These are phyloP conservation scores for Dionaea muscipula DNA, from an alignment of 179 eudicot species.

Conservation along the genomic window DNA sequence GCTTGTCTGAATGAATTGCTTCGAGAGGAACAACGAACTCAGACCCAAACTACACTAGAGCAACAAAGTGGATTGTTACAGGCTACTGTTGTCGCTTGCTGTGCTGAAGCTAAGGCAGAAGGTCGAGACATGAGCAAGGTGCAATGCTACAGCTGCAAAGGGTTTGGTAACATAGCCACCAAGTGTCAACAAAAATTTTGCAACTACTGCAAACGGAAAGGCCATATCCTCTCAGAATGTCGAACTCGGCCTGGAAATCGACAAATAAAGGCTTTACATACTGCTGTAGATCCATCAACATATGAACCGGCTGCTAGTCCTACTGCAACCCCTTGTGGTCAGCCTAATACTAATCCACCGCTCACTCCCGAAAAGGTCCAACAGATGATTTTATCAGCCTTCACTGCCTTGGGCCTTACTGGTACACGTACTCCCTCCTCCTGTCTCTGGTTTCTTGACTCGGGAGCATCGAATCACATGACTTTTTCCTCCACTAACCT, in stretches of 20 bases:
- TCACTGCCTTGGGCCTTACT: neutral
- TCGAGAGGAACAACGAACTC: no score
- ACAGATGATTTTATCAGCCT: no score
- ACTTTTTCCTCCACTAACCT: neutral
- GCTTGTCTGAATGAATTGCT: neutral
- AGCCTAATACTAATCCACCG: no score
- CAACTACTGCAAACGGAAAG: neutral
- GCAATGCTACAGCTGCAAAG: neutral
- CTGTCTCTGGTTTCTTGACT: constrained; percentile 2
- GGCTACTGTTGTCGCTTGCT: no score
- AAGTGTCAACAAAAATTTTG: no score
- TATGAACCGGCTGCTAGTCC: no score
- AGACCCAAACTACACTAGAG: neutral
- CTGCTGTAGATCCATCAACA: neutral
- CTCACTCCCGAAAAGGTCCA: no score
- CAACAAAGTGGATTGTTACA: neutral
- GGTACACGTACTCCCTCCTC: neutral
- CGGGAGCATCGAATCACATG: constrained; percentile 9
- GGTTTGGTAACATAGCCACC: neutral
- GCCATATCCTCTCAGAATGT: neutral
- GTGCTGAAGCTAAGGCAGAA: neutral
- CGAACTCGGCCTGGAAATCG: neutral
- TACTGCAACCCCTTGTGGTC: no score
- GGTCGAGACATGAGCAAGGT: neutral
- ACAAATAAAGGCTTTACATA: neutral